Evolutionary conservation across 139 green algal genomes (phyloP).

Genomic region (Chlamydomonas schloesseri): DNA sequence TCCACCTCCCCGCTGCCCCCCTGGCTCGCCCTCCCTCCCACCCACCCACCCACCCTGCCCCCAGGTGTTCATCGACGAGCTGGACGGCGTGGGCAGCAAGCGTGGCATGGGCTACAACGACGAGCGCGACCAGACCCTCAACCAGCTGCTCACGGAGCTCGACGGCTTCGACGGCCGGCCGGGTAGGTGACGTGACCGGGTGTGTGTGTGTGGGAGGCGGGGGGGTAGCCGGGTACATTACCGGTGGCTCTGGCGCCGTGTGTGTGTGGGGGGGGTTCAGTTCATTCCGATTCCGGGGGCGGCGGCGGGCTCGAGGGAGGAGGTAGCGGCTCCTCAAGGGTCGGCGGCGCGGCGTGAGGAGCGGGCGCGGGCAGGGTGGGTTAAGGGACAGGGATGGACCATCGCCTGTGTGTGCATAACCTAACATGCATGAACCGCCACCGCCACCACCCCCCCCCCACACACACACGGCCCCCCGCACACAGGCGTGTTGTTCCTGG

Average conservation of each 20-base stretch:
- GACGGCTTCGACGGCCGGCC: conserved; percentile 90
- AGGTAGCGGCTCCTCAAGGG: no score
- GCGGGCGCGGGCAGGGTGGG: conserved; percentile 62
- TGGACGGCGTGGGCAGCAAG: conserved; percentile 92
- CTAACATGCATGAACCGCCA: no score
- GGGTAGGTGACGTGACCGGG: conserved; percentile 25
- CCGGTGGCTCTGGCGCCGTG: no score
- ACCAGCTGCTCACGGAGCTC: conserved; percentile 92
- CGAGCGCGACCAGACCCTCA: conserved; percentile 82
- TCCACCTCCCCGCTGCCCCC: neutral
- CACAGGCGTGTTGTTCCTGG: conserved; percentile 85
- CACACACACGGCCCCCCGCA: neutral
- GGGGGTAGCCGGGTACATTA: no score
- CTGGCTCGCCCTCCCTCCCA: no score
- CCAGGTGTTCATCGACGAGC: conserved; percentile 99
- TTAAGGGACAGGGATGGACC: neutral
- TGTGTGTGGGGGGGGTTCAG: no score
- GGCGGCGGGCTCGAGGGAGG: no score
- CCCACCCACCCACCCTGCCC: neutral
- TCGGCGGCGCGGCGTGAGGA: no score
- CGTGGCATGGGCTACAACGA: conserved; percentile 93
- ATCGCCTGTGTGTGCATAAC: no score
- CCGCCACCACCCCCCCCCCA: no score
- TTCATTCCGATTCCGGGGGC: no score
- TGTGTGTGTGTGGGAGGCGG: no score